Percentiles rank a stretch among this genome's conserved stretches.
phyloP scores from a whole-genome alignment of 2,329 filamentous ascomycete species.

The Ophiocordyceps australis region DNA sequence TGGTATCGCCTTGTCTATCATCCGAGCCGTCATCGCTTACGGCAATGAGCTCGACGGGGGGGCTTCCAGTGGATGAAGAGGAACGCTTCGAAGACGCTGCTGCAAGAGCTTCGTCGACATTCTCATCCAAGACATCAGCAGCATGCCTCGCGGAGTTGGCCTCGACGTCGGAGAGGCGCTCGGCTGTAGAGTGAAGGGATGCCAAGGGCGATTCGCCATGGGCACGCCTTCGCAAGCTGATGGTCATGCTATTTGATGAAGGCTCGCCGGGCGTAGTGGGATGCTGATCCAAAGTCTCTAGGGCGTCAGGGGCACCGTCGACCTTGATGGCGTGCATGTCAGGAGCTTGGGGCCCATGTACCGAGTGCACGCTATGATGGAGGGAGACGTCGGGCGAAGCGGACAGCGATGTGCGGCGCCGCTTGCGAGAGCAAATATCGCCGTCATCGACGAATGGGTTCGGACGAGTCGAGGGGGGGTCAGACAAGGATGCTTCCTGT shows the following conservation, averaged over 20 bases:
- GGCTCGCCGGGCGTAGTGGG: slow-evolving; percentile 15
- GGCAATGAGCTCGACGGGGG: slow-evolving; percentile 23
- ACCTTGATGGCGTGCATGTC: slow-evolving; percentile 22
- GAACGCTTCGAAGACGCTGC: slow-evolving; percentile 1
- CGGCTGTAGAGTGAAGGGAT: no score
- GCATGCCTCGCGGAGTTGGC: not conserved
- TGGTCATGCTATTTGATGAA: slow-evolving; percentile 39
- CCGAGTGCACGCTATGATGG: slow-evolving; percentile 19
- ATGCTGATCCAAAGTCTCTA: slow-evolving; percentile 22
- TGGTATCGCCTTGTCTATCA: slow-evolving; percentile 6
- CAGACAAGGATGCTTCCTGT: slow-evolving; percentile 39
- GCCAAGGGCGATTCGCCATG: no score
- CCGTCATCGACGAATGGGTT: slow-evolving; percentile 47
- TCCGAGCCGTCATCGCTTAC: slow-evolving; percentile 16
- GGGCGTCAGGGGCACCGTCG: slow-evolving; percentile 4
- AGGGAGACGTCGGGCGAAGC: slow-evolving; percentile 34
- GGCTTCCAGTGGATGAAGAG: slow-evolving; percentile 11
- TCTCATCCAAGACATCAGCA: not conserved
- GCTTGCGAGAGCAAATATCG: slow-evolving; percentile 37
- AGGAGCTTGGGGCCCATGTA: slow-evolving; percentile 9
- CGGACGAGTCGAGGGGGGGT: slow-evolving; percentile 42
- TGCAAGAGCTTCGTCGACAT: not conserved
- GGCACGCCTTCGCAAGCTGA: slow-evolving; percentile 33
- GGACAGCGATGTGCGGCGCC: slow-evolving; percentile 39
- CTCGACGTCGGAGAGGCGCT: not conserved